These are phyloP conservation scores for Pilasporangium apinafurcum DNA, from an alignment of 352 stramenopile species.

Conservation along the genomic window DNA sequence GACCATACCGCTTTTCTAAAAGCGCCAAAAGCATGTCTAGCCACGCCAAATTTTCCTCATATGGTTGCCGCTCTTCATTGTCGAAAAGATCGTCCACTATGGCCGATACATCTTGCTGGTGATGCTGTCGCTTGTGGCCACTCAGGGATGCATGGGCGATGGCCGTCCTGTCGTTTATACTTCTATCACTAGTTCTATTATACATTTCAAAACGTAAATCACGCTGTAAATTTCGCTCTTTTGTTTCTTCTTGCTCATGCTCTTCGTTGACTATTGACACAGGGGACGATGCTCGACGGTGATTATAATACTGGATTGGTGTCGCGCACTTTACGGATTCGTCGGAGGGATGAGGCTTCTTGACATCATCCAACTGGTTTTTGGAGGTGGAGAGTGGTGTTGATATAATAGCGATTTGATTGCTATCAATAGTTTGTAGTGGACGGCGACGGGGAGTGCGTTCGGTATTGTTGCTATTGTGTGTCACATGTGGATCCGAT, in stretches of 20 bases:
- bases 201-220: no score
- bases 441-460: slow-evolving; percentile 3
- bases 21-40: slow-evolving; percentile 80
- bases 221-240: no score
- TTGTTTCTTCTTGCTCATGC: no score
- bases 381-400: not conserved
- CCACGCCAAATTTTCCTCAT: slow-evolving; percentile 74
- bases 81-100: not conserved
- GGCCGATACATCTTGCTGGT: not conserved
- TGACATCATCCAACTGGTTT: not conserved
- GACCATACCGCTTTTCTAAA: slow-evolving; percentile 55
- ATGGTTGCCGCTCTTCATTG: slow-evolving; percentile 9
- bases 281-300: no score
- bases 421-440: slow-evolving; percentile 7
- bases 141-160: slow-evolving; percentile 1
- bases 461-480: not conserved
- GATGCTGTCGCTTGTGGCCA: slow-evolving; percentile 9
- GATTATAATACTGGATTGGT: no score
- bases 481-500: not conserved
- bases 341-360: no score
- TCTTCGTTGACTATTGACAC: no score
- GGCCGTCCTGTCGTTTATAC: no score
- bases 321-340: no score
- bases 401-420: not conserved
- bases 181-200: no score